A percentile compares a stretch with the other conserved stretches of the same genome.
These are phyloP conservation scores for Colletotrichum simmondsii DNA, from an alignment of 2,329 filamentous ascomycete species.

Conservation along the genomic window DNA sequence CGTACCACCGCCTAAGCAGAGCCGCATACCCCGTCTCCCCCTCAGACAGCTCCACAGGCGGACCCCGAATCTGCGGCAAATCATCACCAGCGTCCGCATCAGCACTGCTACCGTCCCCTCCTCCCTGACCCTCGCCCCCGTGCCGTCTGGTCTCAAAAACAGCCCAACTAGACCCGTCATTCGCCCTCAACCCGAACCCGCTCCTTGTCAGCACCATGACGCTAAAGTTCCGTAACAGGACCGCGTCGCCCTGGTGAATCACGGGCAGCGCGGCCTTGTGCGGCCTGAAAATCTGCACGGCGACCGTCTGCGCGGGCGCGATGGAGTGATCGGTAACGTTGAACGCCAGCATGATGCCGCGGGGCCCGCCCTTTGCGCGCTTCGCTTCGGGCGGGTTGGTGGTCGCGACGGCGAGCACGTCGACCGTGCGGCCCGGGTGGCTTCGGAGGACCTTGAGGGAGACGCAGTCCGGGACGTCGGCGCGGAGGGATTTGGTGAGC, in stretches of 20 bases:
- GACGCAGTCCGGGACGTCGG: conserved; percentile 63
- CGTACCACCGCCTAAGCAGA: conserved; percentile 61
- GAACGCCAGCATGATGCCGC: conserved; percentile 70
- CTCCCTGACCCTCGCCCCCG: too few species aligned
- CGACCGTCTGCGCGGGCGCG: conserved; percentile 59
- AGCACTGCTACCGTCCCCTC: conserved; percentile 34
- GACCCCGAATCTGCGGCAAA: conserved; percentile 66
- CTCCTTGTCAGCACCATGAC: conserved; percentile 64
- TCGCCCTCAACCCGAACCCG: conserved; percentile 66
- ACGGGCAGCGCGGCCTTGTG: conserved; percentile 67
- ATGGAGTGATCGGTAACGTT: conserved; percentile 67
- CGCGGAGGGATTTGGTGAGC: conserved; percentile 57
- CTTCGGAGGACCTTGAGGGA: conserved; percentile 63
- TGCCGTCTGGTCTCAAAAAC: conserved; percentile 62
- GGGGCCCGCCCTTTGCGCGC: conserved; percentile 66
- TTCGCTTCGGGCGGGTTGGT: conserved; percentile 60
- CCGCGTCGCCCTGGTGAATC: conserved; percentile 65
- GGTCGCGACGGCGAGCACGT: conserved; percentile 66
- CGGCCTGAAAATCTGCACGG: conserved; percentile 69
- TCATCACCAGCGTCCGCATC: conserved; percentile 16
- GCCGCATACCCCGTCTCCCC: conserved; percentile 61
- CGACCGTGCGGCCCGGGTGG: conserved; percentile 59
- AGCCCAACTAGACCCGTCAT: conserved; percentile 69
- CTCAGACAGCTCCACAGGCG: conserved; percentile 66
- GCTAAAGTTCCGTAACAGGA: conserved; percentile 67